These are phyloP conservation scores for Rhizopogon rudus DNA, from an alignment of 768 basidiomycete genomes.

Conservation along the genomic window DNA sequence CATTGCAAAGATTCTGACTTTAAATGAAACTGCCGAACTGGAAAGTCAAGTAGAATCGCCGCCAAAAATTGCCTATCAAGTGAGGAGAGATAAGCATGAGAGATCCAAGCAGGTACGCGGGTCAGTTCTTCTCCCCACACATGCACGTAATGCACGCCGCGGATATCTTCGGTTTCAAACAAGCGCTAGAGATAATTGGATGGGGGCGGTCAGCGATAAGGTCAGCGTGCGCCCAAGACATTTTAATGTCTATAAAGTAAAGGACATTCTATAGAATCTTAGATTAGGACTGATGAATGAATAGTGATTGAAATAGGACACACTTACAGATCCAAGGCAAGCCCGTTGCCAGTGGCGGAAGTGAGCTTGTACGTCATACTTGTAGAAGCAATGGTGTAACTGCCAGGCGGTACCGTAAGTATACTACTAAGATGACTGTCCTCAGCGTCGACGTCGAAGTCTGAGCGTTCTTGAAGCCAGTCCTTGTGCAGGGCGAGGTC, in stretches of 20 bases:
- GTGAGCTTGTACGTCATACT: background rate
- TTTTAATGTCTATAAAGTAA: background rate
- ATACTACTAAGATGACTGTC: background rate
- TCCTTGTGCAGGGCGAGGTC: no score
- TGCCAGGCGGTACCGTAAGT: background rate
- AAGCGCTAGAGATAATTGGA: background rate
- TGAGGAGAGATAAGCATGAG: slow-evolving; percentile 10
- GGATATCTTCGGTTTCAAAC: slow-evolving; percentile 8
- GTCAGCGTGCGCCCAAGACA: background rate
- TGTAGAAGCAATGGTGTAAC: background rate
- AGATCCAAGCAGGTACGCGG: slow-evolving; percentile 1
- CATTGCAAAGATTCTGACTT: background rate
- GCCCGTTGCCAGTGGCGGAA: background rate
- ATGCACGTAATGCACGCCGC: background rate
- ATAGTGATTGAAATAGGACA: background rate
- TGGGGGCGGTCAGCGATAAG: background rate
- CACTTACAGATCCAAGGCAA: background rate
- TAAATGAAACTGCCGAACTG: background rate
- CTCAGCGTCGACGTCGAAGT: background rate
- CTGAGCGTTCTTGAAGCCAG: no score
- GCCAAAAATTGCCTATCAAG: background rate
- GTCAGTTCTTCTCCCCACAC: background rate
- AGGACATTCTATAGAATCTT: no score
- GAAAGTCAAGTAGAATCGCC: background rate
- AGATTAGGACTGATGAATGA: background rate